These are phyloP conservation scores for Phylloporus arenicola DNA, from an alignment of 768 basidiomycete genomes.

Conservation along the genomic window DNA sequence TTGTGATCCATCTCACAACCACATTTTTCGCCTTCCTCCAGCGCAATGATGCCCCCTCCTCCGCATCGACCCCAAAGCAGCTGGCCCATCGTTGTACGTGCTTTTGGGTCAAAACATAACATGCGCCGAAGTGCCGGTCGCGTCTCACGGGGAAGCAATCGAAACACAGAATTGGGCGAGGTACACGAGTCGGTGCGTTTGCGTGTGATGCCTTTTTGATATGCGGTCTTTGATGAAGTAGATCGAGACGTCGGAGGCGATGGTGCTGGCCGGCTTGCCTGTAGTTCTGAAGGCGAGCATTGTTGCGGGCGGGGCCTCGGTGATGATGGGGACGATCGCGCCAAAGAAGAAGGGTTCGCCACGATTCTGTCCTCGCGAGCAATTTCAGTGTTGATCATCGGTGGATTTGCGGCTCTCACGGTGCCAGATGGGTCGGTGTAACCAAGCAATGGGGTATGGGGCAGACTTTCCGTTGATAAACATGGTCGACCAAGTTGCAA, in stretches of 20 bases:
- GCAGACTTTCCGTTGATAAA: constrained; percentile 68
- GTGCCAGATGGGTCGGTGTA: background rate
- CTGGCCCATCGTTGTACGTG: constrained; percentile 90
- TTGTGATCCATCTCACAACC: constrained; percentile 49
- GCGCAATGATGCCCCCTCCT: constrained; percentile 57
- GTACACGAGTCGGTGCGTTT: constrained; percentile 22
- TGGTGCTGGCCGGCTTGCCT: constrained; percentile 24
- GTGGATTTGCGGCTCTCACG: constrained; percentile 1
- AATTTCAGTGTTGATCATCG: background rate
- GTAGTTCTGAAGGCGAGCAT: constrained; percentile 14
- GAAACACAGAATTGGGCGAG: constrained; percentile 82
- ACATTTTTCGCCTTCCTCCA: constrained; percentile 43
- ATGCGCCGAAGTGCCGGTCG: constrained; percentile 87
- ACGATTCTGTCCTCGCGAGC: background rate
- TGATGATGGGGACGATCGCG: constrained; percentile 5
- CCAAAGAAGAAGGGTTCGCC: constrained; percentile 1
- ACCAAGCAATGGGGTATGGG: constrained; percentile 15
- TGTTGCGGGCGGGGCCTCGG: constrained; percentile 4
- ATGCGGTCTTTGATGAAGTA: constrained; percentile 34
- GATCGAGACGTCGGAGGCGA: constrained; percentile 17
- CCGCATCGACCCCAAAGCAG: constrained; percentile 78
- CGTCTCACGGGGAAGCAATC: constrained; percentile 89
- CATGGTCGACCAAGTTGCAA: constrained; percentile 70
- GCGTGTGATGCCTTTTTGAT: constrained; percentile 34
- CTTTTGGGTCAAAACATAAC: constrained; percentile 84